phyloP scores from a whole-genome alignment of 768 basidiomycete genomes.

The Tulasnella sp. region DNA sequence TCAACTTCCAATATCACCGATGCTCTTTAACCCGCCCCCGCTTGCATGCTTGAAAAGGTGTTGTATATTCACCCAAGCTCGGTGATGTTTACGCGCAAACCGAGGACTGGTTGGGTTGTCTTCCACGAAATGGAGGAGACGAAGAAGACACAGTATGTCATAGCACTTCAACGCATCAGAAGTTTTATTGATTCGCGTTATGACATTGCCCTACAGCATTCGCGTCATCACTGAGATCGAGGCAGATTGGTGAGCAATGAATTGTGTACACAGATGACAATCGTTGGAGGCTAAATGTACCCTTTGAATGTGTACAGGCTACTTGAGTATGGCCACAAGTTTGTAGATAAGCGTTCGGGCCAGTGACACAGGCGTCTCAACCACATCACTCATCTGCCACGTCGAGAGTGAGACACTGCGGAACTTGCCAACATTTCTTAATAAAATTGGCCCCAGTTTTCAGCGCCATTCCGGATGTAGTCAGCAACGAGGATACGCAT shows the following conservation, averaged over 20 bases:
- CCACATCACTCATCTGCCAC: too few species aligned
- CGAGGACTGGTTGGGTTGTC: constrained; percentile 84
- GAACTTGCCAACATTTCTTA: too few species aligned
- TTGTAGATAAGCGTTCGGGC: constrained; percentile 26
- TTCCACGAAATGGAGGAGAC: constrained; percentile 97
- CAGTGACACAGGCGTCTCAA: neutral
- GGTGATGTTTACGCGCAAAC: constrained; percentile 86
- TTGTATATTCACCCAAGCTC: constrained; percentile 90
- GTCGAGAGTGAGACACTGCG: too few species aligned
- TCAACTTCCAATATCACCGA: too few species aligned
- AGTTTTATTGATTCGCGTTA: neutral
- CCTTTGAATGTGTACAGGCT: constrained; percentile 28
- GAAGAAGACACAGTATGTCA: constrained; percentile 75
- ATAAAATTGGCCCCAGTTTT: too few species aligned
- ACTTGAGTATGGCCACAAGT: constrained; percentile 42
- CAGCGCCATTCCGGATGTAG: too few species aligned
- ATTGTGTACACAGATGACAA: neutral
- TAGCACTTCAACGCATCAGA: neutral
- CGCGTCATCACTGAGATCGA: constrained; percentile 89
- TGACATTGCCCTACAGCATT: constrained; percentile 45
- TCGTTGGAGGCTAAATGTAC: too few species aligned
- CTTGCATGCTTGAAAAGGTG: too few species aligned
- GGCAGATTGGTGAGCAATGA: constrained; percentile 63
- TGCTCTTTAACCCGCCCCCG: too few species aligned
- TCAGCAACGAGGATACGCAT: too few species aligned